Conservation (phyloP, 2,329 filamentous ascomycete genomes). For the Trichoderma aggressivum region DNA sequence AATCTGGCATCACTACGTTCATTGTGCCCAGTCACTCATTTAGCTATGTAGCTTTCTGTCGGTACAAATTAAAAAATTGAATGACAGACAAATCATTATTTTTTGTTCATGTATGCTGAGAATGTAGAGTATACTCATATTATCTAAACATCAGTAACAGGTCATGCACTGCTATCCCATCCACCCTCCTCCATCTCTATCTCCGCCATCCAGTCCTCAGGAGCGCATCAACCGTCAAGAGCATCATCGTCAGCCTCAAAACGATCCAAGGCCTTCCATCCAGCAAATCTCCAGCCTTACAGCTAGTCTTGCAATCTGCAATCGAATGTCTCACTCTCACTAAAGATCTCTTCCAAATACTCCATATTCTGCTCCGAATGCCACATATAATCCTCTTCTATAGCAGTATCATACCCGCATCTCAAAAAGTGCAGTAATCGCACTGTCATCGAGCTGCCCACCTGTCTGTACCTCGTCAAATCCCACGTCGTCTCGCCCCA, state of each 20-base stretch:
- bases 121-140: neutral
- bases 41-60: slow-evolving; percentile 4
- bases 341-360: neutral
- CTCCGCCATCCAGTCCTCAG: neutral
- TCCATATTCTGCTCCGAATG: neutral
- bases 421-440: neutral
- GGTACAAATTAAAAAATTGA: neutral
- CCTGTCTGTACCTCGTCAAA: neutral
- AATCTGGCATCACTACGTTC: slow-evolving; percentile 15
- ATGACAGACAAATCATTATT: neutral
- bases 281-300: neutral
- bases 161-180: neutral
- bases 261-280: neutral
- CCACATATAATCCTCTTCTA: neutral
- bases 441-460: neutral
- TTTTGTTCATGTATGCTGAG: too few species aligned
- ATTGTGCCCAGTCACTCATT: slow-evolving; percentile 12
- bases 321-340: neutral
- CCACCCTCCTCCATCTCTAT: neutral
- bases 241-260: neutral
- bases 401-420: neutral
- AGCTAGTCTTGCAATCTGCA: neutral
- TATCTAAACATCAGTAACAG: neutral
- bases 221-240: neutral
- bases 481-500: neutral